Base-by-base conservation (phyloP, 306 rosid species). In the Quercus alba region DNA sequence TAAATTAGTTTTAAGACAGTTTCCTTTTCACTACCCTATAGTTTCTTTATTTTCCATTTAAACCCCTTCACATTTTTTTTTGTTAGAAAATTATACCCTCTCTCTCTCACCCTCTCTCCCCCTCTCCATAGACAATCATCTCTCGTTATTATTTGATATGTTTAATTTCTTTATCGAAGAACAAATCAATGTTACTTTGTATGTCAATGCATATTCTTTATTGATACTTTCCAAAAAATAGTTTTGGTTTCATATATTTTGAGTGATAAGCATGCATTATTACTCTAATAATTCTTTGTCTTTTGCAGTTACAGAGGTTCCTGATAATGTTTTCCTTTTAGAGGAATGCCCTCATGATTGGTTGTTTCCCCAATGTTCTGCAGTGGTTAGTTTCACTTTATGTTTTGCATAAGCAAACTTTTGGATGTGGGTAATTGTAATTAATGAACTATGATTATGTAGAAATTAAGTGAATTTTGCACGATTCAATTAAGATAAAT, bases 261-360 rank as follows among this genome's bases (percentile, higher is more conserved):
- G 56, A 56, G 38, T 79, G 52, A 69, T 69, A 44, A 14, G 72
- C 72, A 18, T 67, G 25, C 46, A 26, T 61, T 23, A 79, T 72
- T 74, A 77, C 56, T 58, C 75, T 44, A 56, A 73, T 77, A 33
- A 76, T 46, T 35, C 77, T 38, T 2, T 83, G 52, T 72, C 52
- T 78, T 74, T 70, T 86, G 86, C 92, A 95, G 99, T 90, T 86
- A 80, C 74, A 35, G 92, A 91, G 75, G 86, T 87, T 82, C 86
- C 97, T 3, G 94, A 89, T 70, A 76, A 75, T 75, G 82, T 93
- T 84, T 94, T 91, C 84, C 91, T 91, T 70, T 73, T 95, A 76
- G 94, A 95, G 84, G 99, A 93, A 80, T 93, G 96, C 82, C 97
- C 98, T 57, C 99, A 95, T 30, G 99, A 95, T 88, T 95, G 99